Evolutionary conservation across 2,329 filamentous ascomycete genomes (phyloP), one percentile per base, ranked within the genome.

Genomic region (Thyridium curvatum): DNA sequence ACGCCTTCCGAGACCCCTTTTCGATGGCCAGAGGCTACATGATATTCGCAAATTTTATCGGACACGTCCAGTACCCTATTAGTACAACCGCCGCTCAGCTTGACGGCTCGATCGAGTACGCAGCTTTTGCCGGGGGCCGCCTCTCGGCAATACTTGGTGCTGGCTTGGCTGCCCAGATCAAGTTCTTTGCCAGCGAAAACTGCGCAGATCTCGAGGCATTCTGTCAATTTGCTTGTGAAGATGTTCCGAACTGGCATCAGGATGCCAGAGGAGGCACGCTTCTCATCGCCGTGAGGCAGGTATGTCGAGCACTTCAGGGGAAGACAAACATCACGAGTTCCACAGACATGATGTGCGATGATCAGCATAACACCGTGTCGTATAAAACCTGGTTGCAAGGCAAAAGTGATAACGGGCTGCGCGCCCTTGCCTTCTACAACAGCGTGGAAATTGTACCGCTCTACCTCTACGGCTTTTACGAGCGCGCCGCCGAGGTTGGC

Each of bases 191-290:
- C 12, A 82, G 80, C 47, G 78, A 86, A 46, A 82, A 86, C 42
- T 67, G 80, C 35, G 66, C 68, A 12, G 85, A 90, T 40, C 63
- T 88, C 0, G 84, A 89, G 54, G 72, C 72, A 0, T 86, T 79
- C 53, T 84, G 82, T 49, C 73, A 79, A 35, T 86, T 82, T 44
- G 74, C 79, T n/a, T 83, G 81, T 43, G 76, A 88, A 44, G 85
- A 89, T 46, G 76, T 86, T 41, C 77, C 77, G 2, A 78, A 82
- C 36, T 90, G 85, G 85, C 68, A 79, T 34, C 66, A 72, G 33
- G 85, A 89, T 50, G 73, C 82, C 2, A 72, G 84, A 41, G 86
- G 86, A 13, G 86, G 86, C 3, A 78, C 79, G 1, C 66, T 88
- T 37, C 64, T 90, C 7, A 75, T 84, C 43, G 72, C 75, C 3